Evolutionary conservation across 2,329 filamentous ascomycete species (phyloP).

Genomic region (Dactylellina haptotyla): DNA sequence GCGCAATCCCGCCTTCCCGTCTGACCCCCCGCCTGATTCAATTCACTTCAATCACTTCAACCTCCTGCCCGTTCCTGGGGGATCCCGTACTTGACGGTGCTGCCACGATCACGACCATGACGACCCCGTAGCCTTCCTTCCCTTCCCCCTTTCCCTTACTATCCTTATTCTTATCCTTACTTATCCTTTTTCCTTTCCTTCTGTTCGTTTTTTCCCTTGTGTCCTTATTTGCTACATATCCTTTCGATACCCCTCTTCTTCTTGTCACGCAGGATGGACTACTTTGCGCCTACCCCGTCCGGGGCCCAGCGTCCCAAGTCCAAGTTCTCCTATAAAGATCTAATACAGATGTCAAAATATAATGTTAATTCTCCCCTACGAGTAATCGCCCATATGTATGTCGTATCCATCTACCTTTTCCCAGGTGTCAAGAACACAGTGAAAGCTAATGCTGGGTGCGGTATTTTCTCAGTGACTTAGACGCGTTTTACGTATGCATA

Average conservation of each 20-base stretch:
- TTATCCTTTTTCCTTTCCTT: constrained; percentile 5
- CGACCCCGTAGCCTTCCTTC: background rate
- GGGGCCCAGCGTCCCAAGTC: constrained; percentile 64
- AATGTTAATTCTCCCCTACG: constrained; percentile 80
- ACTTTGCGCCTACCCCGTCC: constrained; percentile 43
- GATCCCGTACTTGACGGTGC: background rate
- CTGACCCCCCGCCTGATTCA: constrained; percentile 13
- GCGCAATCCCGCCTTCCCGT: constrained; percentile 51
- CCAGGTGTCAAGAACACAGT: background rate
- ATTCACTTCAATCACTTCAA: constrained; percentile 3
- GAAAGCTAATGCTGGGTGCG: too few species aligned
- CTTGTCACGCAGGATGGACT: constrained; percentile 22
- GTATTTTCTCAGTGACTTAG: constrained; percentile 79
- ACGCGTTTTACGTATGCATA: constrained; percentile 85
- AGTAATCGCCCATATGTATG: constrained; percentile 80
- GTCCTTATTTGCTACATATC: background rate
- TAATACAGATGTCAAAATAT: constrained; percentile 78
- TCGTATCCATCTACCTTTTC: background rate
- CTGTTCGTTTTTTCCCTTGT: constrained; percentile 2
- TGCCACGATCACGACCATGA: background rate
- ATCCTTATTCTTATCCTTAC: background rate
- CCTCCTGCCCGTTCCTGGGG: background rate
- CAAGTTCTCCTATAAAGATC: constrained; percentile 83
- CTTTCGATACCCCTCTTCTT: constrained; percentile 1
- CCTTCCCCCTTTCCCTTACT: constrained; percentile 7